Base-by-base conservation (phyloP, 2,329 filamentous ascomycete species). In the Cladosporium sp. region DNA sequence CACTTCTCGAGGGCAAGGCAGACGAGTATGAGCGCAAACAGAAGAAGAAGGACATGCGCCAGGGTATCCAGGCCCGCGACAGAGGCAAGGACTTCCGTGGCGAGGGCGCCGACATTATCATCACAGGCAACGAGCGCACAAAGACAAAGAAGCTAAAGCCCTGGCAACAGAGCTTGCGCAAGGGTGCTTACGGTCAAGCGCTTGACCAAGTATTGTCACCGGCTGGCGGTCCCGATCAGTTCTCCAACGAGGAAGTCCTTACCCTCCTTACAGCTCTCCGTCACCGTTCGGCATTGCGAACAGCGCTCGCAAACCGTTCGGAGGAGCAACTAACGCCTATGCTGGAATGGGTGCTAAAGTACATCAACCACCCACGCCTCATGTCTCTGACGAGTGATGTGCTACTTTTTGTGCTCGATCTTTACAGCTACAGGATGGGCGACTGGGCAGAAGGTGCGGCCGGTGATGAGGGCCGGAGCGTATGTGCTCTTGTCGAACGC, bases 101-200 rank as follows among this genome's bases (percentile, higher is more conserved):
- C 69, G 92, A 96, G 77, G 90, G 89, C 53, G 91, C 89, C 28
- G 93, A 97, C 75, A 93, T 97, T 63, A 86, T 97, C 71, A 93
- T 98, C 72, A 91, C 94, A 59, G 86, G 87, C 50, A 89, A 91
- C 71, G 88, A 91, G 49, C 80, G 82, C 59, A 35, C 44, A 33
- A 88, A 86, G 74, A 81, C 82, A 61, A 89, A 88, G 76, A 88
- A 87, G 73, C 86, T 91, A 71, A 70, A 74, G 18, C 87, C 88
- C 56, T 99, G 95, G 94, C 93, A 97, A 77, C 83, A 85, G 67
- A 88, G 92, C 69, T 84, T 98, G 65, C 88, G 93, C 60, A 89
- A 90, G 73, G 93, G 89, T 12, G 86, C 88, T 67, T 98, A 95
- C 77, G 84, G 84, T 3, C 83, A 86, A 35, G 92, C 95, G 2